Evolutionary conservation across 176 grass and related monocot species (phyloP), one percentile per base, ranked within the genome.

Genomic region (Zea luxurians): DNA sequence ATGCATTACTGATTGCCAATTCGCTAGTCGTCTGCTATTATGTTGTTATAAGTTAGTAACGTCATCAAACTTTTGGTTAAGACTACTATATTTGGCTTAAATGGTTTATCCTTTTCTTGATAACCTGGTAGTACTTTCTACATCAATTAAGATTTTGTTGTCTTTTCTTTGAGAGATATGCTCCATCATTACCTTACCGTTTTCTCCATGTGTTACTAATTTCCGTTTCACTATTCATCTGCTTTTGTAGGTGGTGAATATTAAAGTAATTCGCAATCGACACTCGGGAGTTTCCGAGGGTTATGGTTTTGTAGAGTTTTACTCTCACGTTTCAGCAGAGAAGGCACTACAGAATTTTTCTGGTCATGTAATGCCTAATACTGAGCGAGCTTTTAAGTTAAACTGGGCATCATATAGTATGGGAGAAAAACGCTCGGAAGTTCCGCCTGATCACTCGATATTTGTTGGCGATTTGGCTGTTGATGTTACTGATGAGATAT

Each of bases 401-500:
- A 90, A 90, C 66, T 90, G 88, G 88, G 88, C 88, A 84, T 90
- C 88, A 36, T 90, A 86, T 87, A 90, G 84, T 37, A 86, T 90
- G 60, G 88, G 88, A 61, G 88, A 90, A 80, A 90, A 83, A 72
- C 84, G 88, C 43, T 76, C 71, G 6, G 88, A 90, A 76, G 47
- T 90, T 87, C 59, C 84, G 67, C 86, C 84, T 66, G 88, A 90
- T 84, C 71, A 90, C 80, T 90, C 88, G 12, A 90, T 87, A 80
- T 90, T 90, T 87, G 88, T 90, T 77, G 88, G 88, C 13, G 88
- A 90, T 90, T 78, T 90, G 82, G 88, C 84, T 72, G 66, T 86
- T 42, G 88, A 90, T 84, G 88, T 90, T 71, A 90, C 88, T 61
- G 84, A 90, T 77, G 80, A 86, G 9, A 83, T 80, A 76, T 73